Percentiles rank a stretch among this genome's conserved stretches.
Conservation (phyloP, 208 protist genomes). For the Acanthamoeba castellanii region DNA sequence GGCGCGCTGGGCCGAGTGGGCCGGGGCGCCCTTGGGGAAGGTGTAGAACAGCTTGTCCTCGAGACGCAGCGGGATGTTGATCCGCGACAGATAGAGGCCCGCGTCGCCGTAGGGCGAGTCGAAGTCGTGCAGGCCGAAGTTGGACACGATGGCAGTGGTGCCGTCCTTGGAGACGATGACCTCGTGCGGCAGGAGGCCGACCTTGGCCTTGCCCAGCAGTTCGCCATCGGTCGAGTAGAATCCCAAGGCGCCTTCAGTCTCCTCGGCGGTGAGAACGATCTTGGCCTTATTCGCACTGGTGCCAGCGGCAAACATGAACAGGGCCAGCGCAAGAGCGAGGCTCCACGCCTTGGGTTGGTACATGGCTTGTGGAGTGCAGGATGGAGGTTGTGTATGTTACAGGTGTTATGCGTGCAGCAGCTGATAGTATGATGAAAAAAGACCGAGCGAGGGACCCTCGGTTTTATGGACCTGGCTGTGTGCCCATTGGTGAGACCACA, state of each 20-base stretch:
- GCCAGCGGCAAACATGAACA: background rate
- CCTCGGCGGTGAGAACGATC: background rate
- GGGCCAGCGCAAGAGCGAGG: background rate
- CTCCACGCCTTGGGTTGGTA: background rate
- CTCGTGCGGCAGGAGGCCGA: slow-evolving; percentile 11
- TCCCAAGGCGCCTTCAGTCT: background rate
- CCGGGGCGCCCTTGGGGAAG: background rate
- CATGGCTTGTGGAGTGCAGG: too few relatives aligned
- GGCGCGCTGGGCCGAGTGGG: background rate
- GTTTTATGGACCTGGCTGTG: too few relatives aligned
- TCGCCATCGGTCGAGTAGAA: background rate
- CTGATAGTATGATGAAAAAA: too few relatives aligned
- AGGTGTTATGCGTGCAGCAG: too few relatives aligned
- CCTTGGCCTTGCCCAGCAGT: background rate
- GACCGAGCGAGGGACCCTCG: too few relatives aligned
- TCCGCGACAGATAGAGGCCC: background rate
- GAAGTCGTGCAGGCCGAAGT: background rate
- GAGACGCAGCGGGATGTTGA: background rate
- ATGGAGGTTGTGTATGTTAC: too few relatives aligned
- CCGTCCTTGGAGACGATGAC: background rate
- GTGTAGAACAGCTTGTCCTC: background rate
- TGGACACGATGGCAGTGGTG: background rate
- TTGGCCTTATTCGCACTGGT: background rate
- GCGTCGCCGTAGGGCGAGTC: background rate
- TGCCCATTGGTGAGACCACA: too few relatives aligned